Conservation (phyloP, 495 filamentous ascomycete genomes). For the Neurospora sp. region DNA sequence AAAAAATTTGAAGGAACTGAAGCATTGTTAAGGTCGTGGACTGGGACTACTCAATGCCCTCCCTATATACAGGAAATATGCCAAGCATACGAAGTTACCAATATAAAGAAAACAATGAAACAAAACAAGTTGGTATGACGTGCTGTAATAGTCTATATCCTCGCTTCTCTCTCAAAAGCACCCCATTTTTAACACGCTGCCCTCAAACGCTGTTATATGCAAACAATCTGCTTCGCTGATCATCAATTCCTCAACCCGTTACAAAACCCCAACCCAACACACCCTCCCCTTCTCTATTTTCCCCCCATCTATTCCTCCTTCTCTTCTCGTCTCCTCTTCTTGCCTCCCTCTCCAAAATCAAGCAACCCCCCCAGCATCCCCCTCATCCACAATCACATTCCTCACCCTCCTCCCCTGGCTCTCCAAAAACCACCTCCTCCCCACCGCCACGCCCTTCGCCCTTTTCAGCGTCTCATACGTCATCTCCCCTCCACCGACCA, state of each 20-base stretch:
- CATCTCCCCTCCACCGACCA: slow-evolving; percentile 69
- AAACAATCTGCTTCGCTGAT: background rate
- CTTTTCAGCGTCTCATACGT: slow-evolving; percentile 52
- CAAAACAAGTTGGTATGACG: background rate
- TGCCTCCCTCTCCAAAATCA: too few relatives aligned
- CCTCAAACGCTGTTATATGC: background rate
- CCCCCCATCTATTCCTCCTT: too few relatives aligned
- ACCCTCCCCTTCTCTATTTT: too few relatives aligned
- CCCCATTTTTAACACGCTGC: background rate
- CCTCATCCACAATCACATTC: slow-evolving; percentile 64
- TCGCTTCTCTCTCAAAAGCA: background rate
- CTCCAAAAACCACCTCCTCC: slow-evolving; percentile 67
- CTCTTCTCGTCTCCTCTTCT: too few relatives aligned
- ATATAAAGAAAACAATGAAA: background rate
- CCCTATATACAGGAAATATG: background rate
- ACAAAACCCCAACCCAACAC: too few relatives aligned
- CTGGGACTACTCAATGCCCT: background rate
- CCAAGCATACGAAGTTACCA: background rate
- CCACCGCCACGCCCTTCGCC: slow-evolving; percentile 57
- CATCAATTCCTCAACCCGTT: background rate
- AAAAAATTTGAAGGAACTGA: too few relatives aligned
- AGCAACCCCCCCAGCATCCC: slow-evolving; percentile 6
- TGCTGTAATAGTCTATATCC: background rate
- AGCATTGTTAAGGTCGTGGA: too few relatives aligned
- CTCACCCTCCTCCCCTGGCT: slow-evolving; percentile 70